Evolutionary conservation across 176 grass and related monocot genomes (phyloP).

Genomic region (Guadua angustifolia): DNA sequence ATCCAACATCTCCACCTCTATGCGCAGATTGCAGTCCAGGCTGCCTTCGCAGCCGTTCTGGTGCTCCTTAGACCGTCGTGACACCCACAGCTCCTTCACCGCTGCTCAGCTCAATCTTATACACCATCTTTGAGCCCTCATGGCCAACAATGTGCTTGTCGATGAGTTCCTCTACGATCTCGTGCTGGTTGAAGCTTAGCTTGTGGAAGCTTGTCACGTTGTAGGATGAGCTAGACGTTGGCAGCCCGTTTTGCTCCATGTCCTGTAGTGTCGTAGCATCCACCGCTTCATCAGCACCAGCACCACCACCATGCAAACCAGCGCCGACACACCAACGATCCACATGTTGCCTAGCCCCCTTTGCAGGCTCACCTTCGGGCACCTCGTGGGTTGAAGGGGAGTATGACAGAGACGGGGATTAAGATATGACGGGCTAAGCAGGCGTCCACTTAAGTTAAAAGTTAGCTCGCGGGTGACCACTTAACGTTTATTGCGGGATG

Average conservation of each 20-base stretch:
- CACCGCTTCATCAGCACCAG: slow-evolving; percentile 55
- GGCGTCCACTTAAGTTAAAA: too few relatives aligned
- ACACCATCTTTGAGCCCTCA: slow-evolving; percentile 77
- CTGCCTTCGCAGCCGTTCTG: not conserved
- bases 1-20: slow-evolving; percentile 89
- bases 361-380: slow-evolving; percentile 49
- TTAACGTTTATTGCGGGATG: too few relatives aligned
- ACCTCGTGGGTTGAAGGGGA: too few relatives aligned
- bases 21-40: slow-evolving; percentile 66
- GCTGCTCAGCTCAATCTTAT: slow-evolving; percentile 87
- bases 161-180: slow-evolving; percentile 87
- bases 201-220: slow-evolving; percentile 95
- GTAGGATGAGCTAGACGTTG: slow-evolving; percentile 57
- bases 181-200: slow-evolving; percentile 83
- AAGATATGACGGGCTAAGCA: too few relatives aligned
- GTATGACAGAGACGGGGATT: too few relatives aligned
- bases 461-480: too few relatives aligned
- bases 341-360: slow-evolving; percentile 59
- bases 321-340: slow-evolving; percentile 53
- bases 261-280: slow-evolving; percentile 28
- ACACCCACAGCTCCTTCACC: slow-evolving; percentile 88
- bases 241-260: slow-evolving; percentile 56
- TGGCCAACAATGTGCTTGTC: slow-evolving; percentile 93
- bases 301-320: slow-evolving; percentile 45
- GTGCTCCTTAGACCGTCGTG: not conserved